Percentiles rank a stretch among this genome's conserved stretches.
These are phyloP conservation scores for Lactarius trivialis DNA, from an alignment of 768 basidiomycete species.

Conservation along the genomic window DNA sequence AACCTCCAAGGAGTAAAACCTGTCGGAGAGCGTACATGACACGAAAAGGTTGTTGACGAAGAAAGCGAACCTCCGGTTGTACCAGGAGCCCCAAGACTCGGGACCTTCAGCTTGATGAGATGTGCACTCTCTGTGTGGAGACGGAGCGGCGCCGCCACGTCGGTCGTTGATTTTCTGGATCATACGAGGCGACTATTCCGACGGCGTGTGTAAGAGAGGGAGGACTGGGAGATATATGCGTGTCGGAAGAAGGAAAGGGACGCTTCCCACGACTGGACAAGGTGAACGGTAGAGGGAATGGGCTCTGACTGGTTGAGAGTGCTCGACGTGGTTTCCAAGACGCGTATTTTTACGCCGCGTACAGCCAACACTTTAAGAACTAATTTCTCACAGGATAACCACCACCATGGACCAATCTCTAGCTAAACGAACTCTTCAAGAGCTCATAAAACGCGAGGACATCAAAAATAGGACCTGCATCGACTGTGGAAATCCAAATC, in stretches of 20 bases:
- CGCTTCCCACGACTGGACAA: neutral
- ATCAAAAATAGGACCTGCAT: constrained; percentile 71
- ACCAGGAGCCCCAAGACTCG: constrained; percentile 69
- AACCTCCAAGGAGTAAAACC: constrained; percentile 78
- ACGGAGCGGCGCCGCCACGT: constrained; percentile 28
- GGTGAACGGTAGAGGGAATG: neutral
- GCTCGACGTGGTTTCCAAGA: neutral
- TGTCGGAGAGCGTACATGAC: constrained; percentile 27
- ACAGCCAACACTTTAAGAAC: neutral
- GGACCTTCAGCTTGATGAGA: constrained; percentile 32
- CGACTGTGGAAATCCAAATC: constrained; percentile 85
- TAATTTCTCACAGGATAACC: neutral
- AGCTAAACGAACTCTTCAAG: constrained; percentile 65
- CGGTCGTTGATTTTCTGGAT: constrained; percentile 58
- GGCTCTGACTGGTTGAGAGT: neutral
- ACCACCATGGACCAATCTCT: constrained; percentile 48
- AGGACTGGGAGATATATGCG: constrained; percentile 3
- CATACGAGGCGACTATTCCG: constrained; percentile 34
- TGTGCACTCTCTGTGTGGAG: constrained; percentile 21
- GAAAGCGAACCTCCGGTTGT: constrained; percentile 48
- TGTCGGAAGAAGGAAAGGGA: neutral
- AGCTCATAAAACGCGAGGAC: constrained; percentile 66
- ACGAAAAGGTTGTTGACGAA: neutral
- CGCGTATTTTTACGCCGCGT: neutral
- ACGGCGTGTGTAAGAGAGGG: constrained; percentile 13